Conservation (phyloP, 257 asterid genomes). For the Rehmannia glutinosa region DNA sequence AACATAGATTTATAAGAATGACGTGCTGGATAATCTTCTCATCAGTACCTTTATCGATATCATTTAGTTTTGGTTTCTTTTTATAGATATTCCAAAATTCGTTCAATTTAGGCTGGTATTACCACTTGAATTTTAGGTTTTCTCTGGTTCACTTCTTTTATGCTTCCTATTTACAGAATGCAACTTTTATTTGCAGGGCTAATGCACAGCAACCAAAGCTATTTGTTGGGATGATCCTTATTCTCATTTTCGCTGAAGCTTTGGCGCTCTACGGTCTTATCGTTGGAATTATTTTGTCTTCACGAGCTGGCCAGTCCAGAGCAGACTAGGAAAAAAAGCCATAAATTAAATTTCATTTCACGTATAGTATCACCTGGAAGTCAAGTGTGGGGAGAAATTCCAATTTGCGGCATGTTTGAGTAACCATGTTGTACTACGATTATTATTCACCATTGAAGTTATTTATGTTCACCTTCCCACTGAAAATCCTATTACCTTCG, state of each 20-base stretch:
- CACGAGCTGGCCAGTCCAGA: conserved; percentile 80
- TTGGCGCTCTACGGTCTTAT: too few species aligned
- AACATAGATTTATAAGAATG: not conserved
- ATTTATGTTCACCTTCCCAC: conserved; percentile 1
- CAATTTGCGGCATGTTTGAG: conserved; percentile 12
- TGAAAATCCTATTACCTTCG: not conserved
- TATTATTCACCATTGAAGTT: conserved; percentile 11
- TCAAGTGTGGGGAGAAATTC: conserved; percentile 22
- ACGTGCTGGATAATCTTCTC: not conserved
- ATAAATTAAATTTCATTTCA: not conserved
- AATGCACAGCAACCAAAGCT: conserved; percentile 77
- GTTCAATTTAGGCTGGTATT: not conserved
- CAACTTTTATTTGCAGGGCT: conserved; percentile 43
- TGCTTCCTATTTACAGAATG: conserved; percentile 11
- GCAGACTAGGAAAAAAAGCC: conserved; percentile 40
- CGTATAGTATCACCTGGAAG: too few species aligned
- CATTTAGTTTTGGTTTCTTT: not conserved
- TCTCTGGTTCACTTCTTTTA: not conserved
- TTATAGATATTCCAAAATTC: not conserved
- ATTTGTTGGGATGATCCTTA: conserved; percentile 72
- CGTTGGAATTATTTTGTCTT: conserved; percentile 73
- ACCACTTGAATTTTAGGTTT: not conserved
- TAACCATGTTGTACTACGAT: conserved; percentile 20
- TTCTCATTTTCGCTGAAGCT: too few species aligned
- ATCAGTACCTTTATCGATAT: not conserved